Percentiles rank a stretch among this genome's conserved stretches.
These are phyloP conservation scores for Puccinellia tenuiflora DNA, from an alignment of 176 grass and related monocot genomes.

Conservation along the genomic window DNA sequence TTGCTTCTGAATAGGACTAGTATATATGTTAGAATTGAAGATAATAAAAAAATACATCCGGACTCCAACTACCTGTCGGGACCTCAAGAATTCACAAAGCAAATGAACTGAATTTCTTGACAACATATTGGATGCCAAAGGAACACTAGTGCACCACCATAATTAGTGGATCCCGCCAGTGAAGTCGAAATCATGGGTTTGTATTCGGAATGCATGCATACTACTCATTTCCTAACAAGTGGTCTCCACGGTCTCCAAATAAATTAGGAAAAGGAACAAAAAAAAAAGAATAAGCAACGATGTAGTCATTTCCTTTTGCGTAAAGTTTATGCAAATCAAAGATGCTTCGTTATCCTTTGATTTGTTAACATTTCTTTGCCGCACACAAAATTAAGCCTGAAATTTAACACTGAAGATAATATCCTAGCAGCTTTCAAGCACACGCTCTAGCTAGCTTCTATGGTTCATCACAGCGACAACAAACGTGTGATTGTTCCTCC, in stretches of 20 bases:
- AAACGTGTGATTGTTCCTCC: background rate
- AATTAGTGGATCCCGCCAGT: background rate
- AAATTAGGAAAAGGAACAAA: background rate
- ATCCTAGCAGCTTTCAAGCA: background rate
- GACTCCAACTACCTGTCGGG: background rate
- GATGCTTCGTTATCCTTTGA: background rate
- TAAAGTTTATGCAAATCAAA: constrained; percentile 19
- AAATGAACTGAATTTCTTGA: background rate
- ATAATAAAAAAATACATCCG: background rate
- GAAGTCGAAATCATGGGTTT: background rate
- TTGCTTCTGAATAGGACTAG: background rate
- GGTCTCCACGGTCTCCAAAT: background rate
- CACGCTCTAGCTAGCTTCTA: background rate
- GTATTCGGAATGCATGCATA: background rate
- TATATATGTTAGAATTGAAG: background rate
- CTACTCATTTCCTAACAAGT: background rate
- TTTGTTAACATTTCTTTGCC: background rate
- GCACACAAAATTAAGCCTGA: background rate
- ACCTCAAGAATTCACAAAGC: background rate
- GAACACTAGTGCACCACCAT: background rate
- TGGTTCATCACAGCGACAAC: background rate
- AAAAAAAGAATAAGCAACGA: background rate
- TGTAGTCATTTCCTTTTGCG: background rate
- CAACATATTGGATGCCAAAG: background rate
- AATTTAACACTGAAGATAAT: background rate